These are phyloP conservation scores for Colletotrichum eleusines DNA, from an alignment of 2,329 filamentous ascomycete genomes.

Conservation along the genomic window DNA sequence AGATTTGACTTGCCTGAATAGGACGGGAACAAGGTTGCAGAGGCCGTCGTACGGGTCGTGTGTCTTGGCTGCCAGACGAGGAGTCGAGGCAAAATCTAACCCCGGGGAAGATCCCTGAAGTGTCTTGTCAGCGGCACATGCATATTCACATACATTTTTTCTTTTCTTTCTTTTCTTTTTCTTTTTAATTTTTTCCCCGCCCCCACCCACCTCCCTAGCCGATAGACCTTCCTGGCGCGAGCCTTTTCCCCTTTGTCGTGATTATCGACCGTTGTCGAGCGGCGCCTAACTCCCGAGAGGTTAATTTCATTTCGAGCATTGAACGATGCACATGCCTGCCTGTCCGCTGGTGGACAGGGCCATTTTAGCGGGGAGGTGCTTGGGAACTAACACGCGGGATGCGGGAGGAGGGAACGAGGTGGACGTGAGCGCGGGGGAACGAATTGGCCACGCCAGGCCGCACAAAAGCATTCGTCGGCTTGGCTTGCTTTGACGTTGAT, in stretches of 20 bases:
- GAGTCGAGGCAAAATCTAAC: not conserved
- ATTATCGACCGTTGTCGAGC: constrained; percentile 23
- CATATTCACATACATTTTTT: not conserved
- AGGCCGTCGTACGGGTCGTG: constrained; percentile 31
- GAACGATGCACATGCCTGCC: constrained; percentile 10
- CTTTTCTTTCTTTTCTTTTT: not conserved
- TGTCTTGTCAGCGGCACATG: constrained; percentile 12
- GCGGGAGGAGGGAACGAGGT: constrained; percentile 19
- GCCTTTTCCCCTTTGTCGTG: constrained; percentile 17
- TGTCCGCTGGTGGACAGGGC: not conserved
- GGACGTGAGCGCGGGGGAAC: constrained; percentile 24
- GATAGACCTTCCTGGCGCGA: constrained; percentile 14
- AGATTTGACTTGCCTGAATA: constrained; percentile 34
- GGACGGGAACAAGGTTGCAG: constrained; percentile 35
- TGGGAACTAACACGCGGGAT: constrained; percentile 18
- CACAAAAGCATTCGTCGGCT: not conserved
- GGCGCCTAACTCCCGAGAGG: constrained; percentile 24
- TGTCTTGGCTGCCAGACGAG: constrained; percentile 29
- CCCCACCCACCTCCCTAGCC: constrained; percentile 14
- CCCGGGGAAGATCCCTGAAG: constrained; percentile 11
- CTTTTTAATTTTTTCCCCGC: not conserved
- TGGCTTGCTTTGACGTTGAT: constrained; percentile 9
- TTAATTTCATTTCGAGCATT: constrained; percentile 13
- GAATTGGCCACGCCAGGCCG: constrained; percentile 16
- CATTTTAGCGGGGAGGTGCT: constrained; percentile 3